Base-by-base conservation (phyloP, 345 rosid genomes). In the Triadica sebifera region DNA sequence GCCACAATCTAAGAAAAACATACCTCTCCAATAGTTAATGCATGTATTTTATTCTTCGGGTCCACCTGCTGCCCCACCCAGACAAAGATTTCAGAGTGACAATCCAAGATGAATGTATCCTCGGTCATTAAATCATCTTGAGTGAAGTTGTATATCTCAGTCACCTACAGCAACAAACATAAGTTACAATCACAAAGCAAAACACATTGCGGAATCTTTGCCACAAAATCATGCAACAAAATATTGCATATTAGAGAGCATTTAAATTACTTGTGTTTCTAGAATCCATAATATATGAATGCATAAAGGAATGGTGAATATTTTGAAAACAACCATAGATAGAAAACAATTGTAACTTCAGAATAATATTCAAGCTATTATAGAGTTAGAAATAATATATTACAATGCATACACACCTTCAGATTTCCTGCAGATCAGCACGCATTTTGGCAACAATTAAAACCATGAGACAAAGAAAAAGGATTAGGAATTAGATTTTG, bases 81-180 rank as follows among this genome's bases (percentile, higher is more conserved):
- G 66, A 93, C 89, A 86, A 83, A 96, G 76, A 91, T 81, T 66
- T 89, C 93, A 38, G 91, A 86, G 82, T 91, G 93, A 84, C 91
- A 86, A 88, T 96, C 91, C 78, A 96, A 89, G 83, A 96, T 85
- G 85, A 88, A 91, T 76, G 90, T 89, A 80, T 96, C 99, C 85
- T 96, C 99, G 5, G 99, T 93, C 99, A 96, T 91, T 85, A 96
- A 79, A 87, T 96, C 98, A 80, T 96, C 99, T 83, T 93, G 98
- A 52, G 89, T 78, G 75, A 91, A 96, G 85, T 83, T 96, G 74
- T 91, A 86, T 72, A 93, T 90, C 87, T 96, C 99, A 41, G 83
- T 85, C 74, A 85, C 99, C 99, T 96, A 88, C 72, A 80, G 79
- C 22, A 68, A 81, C 25, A 56, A 75, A 71, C 19, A 10, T 57